These are phyloP conservation scores for Trichosporon ovoides DNA, from an alignment of 1,284 basidiomycete species.

Conservation along the genomic window DNA sequence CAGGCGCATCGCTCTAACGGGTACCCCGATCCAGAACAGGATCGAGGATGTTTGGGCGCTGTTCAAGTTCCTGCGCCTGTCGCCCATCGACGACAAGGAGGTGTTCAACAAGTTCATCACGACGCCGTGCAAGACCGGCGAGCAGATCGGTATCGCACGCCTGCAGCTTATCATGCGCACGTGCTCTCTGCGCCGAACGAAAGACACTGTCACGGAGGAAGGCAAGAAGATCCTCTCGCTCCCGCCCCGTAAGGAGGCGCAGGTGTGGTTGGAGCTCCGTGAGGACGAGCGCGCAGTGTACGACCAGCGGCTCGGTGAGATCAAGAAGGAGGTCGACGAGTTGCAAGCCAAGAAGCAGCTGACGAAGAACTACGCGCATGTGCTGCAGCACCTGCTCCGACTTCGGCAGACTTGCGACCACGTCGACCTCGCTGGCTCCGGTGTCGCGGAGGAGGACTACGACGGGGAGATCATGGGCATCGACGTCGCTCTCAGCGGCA, in stretches of 20 bases:
- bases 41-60: slow-evolving; percentile 95
- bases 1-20: slow-evolving; percentile 86
- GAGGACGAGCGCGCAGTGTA: slow-evolving; percentile 79
- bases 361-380: slow-evolving; percentile 90
- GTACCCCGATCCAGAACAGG: slow-evolving; percentile 98
- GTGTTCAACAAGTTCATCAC: slow-evolving; percentile 92
- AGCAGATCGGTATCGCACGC: slow-evolving; percentile 85
- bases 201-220: slow-evolving; percentile 75
- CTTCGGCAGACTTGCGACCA: slow-evolving; percentile 97
- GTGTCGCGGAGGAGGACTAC: slow-evolving; percentile 46
- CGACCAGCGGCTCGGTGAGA: slow-evolving; percentile 62
- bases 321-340: slow-evolving; percentile 53
- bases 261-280: slow-evolving; percentile 79
- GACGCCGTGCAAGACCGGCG: slow-evolving; percentile 81
- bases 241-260: slow-evolving; percentile 78
- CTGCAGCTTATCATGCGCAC: slow-evolving; percentile 96
- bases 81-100: slow-evolving; percentile 87
- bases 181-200: slow-evolving; percentile 91
- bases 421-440: slow-evolving; percentile 72
- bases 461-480: slow-evolving; percentile 64
- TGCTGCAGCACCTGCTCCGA: slow-evolving; percentile 89
- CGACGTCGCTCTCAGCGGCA: slow-evolving; percentile 68
- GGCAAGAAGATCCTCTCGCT: slow-evolving; percentile 80
- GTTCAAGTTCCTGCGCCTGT: slow-evolving; percentile 88
- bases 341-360: slow-evolving; percentile 81